Base-by-base conservation (phyloP, 305 asterid genomes). In the Fraxinus angustifolia region DNA sequence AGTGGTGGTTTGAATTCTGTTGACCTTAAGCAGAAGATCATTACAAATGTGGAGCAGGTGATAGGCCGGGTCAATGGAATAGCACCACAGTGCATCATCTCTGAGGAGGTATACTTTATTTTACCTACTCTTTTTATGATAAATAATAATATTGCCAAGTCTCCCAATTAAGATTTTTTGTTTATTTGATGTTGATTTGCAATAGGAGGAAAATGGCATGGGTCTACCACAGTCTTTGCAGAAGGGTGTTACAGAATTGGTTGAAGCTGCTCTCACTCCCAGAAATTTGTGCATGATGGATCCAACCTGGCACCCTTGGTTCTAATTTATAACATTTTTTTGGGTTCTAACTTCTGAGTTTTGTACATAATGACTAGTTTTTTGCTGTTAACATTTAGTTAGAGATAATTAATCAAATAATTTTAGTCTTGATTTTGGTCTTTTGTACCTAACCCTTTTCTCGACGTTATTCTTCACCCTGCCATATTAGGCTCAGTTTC, bases 281-380 rank as follows among this genome's bases (percentile, higher is more conserved):
- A 90, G 99, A 82, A 92, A 96, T 88, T 90, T 96, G 73, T 96
- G 98, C 91, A 96, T 94, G 98, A 96, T 96, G 98, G 99, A 96
- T 87, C 99, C 98, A 0, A 96, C 99, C 0, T 94, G 99, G 99
- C 99, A 96, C 31, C 70, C 70, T 21, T 60, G 70, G 70, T 60
- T 60, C 70, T 60, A 19, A 60, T 60, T 7, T 79, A 40, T 76
- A 74, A 60, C 26, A 56, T 17, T 33, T 30, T 28, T 28, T 1
- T 30, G 72, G 74, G 74, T 68, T 68, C 34, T 68, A 30, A 30
- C 19, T 28, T 68, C 21, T 12, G 10, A 68, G 19, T 30, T 68
- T 14, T 68, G 74, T 68, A 68, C 36, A 68, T 67, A 30, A 67
- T 30, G 73, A 67, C 21, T 68, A 68, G 17, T 14, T 68, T 21